Percentiles rank a stretch among this genome's conserved stretches.
Conservation (phyloP, 108 stramenopile species). For the Fragilariopsis cylindrus region DNA sequence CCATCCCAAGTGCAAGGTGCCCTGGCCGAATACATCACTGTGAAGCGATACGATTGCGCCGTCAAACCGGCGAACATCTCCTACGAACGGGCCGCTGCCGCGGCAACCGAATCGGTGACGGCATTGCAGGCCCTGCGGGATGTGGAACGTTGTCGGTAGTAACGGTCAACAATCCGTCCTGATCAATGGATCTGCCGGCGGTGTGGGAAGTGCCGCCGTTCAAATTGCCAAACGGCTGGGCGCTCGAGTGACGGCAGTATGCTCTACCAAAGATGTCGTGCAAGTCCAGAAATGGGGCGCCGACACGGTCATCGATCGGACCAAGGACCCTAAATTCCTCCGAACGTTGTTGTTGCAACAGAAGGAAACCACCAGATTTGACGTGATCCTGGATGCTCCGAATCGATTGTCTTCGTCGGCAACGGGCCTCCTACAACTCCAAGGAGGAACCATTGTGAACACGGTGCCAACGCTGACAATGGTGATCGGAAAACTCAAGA, state of each 20-base stretch:
- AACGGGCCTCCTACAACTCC: background rate
- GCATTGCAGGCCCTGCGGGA: conserved; percentile 38
- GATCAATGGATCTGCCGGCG: conserved; percentile 42
- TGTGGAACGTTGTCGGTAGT: background rate
- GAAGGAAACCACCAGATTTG: conserved; percentile 1
- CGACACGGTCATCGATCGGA: conserved; percentile 37
- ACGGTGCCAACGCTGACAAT: conserved; percentile 21
- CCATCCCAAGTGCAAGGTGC: conserved; percentile 31
- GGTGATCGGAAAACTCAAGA: background rate
- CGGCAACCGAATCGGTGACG: conserved; percentile 32
- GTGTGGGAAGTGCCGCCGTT: conserved; percentile 42
- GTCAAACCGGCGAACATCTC: conserved; percentile 14
- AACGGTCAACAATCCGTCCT: conserved; percentile 19
- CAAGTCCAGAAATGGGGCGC: conserved; percentile 24
- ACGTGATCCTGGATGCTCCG: conserved; percentile 42
- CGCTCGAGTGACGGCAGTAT: conserved; percentile 35
- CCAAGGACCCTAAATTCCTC: background rate
- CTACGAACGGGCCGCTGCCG: conserved; percentile 22
- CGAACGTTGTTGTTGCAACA: background rate
- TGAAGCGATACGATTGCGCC: conserved; percentile 23
- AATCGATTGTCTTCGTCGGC: background rate
- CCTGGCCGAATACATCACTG: conserved; percentile 35
- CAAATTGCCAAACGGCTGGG: conserved; percentile 34
- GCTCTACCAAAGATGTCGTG: conserved; percentile 40
- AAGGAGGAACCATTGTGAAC: conserved; percentile 25